A percentile compares a stretch with the other conserved stretches of the same genome.
Evolutionary conservation across 257 asterid species (phyloP).

Genomic region (Fraxinus cuspidata): DNA sequence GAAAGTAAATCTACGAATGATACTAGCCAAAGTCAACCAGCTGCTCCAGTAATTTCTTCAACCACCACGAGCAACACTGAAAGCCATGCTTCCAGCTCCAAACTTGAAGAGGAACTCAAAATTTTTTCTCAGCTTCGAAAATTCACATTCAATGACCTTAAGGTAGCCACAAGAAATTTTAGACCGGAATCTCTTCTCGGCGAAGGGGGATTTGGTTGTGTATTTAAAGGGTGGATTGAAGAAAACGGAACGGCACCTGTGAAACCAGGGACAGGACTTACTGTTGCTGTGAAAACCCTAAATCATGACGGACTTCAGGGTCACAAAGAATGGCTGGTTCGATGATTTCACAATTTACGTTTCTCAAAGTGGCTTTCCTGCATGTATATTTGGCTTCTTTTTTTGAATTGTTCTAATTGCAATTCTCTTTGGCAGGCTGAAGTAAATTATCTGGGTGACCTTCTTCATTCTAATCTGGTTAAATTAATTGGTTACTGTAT

Average conservation of each 20-base stretch:
- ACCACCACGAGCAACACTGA: slow-evolving; percentile 70
- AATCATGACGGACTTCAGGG: slow-evolving; percentile 99
- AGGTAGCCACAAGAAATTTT: slow-evolving; percentile 86
- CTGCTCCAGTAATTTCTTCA: slow-evolving; percentile 58
- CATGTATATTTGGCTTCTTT: slow-evolving; percentile 5
- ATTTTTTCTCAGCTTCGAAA: slow-evolving; percentile 84
- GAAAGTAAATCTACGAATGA: slow-evolving; percentile 72
- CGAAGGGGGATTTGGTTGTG: slow-evolving; percentile 99
- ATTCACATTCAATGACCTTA: slow-evolving; percentile 82
- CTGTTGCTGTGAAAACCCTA: slow-evolving; percentile 95
- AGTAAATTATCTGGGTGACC: slow-evolving; percentile 92
- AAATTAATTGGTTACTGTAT: slow-evolving; percentile 91
- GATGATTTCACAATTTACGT: slow-evolving; percentile 37
- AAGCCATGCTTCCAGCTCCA: slow-evolving; percentile 71
- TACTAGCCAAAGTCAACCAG: slow-evolving; percentile 67
- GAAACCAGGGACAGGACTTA: slow-evolving; percentile 97
- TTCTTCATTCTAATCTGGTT: slow-evolving; percentile 88
- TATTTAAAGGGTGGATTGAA: slow-evolving; percentile 98
- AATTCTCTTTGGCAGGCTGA: slow-evolving; percentile 71
- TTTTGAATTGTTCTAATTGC: slow-evolving; percentile 33
- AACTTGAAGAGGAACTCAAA: slow-evolving; percentile 84
- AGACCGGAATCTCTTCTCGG: slow-evolving; percentile 98
- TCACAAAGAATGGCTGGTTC: slow-evolving; percentile 99
- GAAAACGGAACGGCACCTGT: slow-evolving; percentile 99
- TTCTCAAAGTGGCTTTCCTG: slow-evolving; percentile 10